Evolutionary conservation across 768 basidiomycete species (phyloP), one percentile per base, ranked within the genome.

Genomic region (Coprinopsis cinerea): DNA sequence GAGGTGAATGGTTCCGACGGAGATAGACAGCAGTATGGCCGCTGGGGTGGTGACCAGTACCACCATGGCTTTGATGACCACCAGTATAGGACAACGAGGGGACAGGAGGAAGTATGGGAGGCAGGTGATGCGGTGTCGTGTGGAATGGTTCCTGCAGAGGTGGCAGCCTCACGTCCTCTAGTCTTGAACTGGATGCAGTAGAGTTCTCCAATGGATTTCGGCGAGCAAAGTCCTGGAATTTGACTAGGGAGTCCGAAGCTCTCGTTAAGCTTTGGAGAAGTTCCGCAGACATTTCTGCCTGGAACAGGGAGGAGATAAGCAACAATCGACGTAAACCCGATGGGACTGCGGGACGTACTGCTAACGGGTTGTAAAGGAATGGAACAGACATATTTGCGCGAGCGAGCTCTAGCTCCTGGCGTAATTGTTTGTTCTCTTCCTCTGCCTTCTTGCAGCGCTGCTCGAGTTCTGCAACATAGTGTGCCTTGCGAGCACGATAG

Each of bases 401-500:
- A 36, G 73, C 65, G 22, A 66, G 59, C 17, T 70, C 69, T 32
- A 84, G 61, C 54, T 83, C 78, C 45, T 67, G 66, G 24, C 72
- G 71, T 36, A 84, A 64, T 26, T 66, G 63, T 1, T 37, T 64
- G 56, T 81, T 83, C 61, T 84, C 82, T 26, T 71, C 74, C 55
- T 84, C 82, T 11, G 72, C 70, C 26, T 60, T 66, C n/a, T 67
- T 68, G 58, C 73, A 75, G 23, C 79, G 74, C 17, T 74, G 70
- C 59, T 84, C 81, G 35, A 84, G 71, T 37, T 76, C 76, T 3
- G 73, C 63, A 42, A 83, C 60, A 63, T 82, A 79, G 48, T 70
- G 70, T 3, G 79, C 77, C 57, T 78, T 79, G 44, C 81, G 72
- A 5, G 80, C 81, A 17, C 82, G 76, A 59, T 82, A 84, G 62